phyloP scores from a whole-genome alignment of 2,329 filamentous ascomycete genomes.

The Alternaria longipes region DNA sequence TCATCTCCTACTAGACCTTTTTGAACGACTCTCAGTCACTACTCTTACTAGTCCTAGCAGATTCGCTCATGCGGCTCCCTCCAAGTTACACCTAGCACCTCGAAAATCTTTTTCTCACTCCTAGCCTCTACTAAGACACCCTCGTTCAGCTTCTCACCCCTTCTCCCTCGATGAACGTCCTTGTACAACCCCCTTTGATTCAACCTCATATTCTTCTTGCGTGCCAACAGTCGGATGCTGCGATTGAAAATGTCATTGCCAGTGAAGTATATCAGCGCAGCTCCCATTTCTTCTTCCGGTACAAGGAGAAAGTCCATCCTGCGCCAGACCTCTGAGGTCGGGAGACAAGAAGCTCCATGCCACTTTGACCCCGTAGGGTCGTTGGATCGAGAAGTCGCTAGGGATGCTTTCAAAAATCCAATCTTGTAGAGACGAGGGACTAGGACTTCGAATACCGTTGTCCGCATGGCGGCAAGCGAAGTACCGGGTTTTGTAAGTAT shows the following conservation, averaged over 20 bases:
- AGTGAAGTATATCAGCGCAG: conserved; percentile 92
- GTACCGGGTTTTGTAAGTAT: conserved; percentile 77
- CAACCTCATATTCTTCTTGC: conserved; percentile 81
- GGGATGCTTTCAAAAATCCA: conserved; percentile 73
- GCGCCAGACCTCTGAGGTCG: conserved; percentile 70
- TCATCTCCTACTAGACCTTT: background rate
- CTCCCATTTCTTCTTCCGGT: conserved; percentile 79
- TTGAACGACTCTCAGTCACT: background rate
- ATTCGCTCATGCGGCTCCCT: conserved; percentile 61
- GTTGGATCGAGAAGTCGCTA: conserved; percentile 67
- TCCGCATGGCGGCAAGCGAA: conserved; percentile 62
- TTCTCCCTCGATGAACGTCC: conserved; percentile 70
- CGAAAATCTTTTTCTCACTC: conserved; percentile 83
- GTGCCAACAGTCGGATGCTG: conserved; percentile 80
- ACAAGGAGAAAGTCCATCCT: conserved; percentile 87
- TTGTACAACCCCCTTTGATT: conserved; percentile 84
- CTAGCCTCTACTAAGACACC: conserved; percentile 77
- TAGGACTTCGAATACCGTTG: conserved; percentile 69
- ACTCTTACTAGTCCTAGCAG: conserved; percentile 25
- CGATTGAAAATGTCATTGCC: conserved; percentile 95
- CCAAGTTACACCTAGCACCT: conserved; percentile 84
- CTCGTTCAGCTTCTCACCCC: conserved; percentile 68
- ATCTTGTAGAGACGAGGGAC: conserved; percentile 67
- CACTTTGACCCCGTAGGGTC: conserved; percentile 74
- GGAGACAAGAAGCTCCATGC: conserved; percentile 84